A percentile compares a stretch with the other conserved stretches of the same genome.
These are phyloP conservation scores for Hymenoscyphus infarciens DNA, from an alignment of 2,329 filamentous ascomycete species.

Conservation along the genomic window DNA sequence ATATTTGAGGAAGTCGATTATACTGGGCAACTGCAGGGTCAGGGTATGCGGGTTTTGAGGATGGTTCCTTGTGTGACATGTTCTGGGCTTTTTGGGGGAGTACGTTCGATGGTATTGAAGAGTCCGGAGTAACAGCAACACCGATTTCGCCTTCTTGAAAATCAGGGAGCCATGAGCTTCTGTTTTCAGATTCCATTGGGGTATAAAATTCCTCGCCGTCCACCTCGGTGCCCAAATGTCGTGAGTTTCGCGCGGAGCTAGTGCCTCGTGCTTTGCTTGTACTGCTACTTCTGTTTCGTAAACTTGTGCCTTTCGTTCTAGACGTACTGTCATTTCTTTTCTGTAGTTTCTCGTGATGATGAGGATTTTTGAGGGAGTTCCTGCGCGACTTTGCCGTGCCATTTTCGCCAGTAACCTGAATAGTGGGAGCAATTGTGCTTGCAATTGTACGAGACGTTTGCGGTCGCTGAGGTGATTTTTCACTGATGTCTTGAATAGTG, in stretches of 20 bases:
- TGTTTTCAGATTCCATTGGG: constrained; percentile 22
- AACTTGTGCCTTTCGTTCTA: constrained; percentile 43
- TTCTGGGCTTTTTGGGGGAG: constrained; percentile 29
- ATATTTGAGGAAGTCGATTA: constrained; percentile 18
- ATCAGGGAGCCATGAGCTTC: constrained; percentile 37
- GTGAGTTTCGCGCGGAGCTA: constrained; percentile 31
- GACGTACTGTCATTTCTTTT: constrained; percentile 38
- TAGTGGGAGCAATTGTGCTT: constrained; percentile 52
- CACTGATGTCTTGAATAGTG: constrained; percentile 31
- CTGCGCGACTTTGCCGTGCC: constrained; percentile 38
- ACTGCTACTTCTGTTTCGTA: constrained; percentile 49
- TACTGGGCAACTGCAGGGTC: constrained; percentile 21
- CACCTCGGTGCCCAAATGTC: constrained; percentile 39
- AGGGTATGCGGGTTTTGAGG: constrained; percentile 17
- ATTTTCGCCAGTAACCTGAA: constrained; percentile 71
- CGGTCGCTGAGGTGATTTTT: constrained; percentile 34
- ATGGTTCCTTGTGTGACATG: constrained; percentile 26
- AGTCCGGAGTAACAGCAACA: constrained; percentile 14
- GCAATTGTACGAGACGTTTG: constrained; percentile 29
- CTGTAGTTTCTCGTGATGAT: constrained; percentile 37
- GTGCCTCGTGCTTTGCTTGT: constrained; percentile 45
- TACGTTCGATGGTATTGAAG: constrained; percentile 15
- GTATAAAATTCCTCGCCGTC: constrained; percentile 49
- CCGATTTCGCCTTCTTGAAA: constrained; percentile 13
- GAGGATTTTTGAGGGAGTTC: constrained; percentile 27